A percentile compares a stretch with the other conserved stretches of the same genome.
Evolutionary conservation across 2,329 filamentous ascomycete species (phyloP).

Genomic region (Cercospora sojina): DNA sequence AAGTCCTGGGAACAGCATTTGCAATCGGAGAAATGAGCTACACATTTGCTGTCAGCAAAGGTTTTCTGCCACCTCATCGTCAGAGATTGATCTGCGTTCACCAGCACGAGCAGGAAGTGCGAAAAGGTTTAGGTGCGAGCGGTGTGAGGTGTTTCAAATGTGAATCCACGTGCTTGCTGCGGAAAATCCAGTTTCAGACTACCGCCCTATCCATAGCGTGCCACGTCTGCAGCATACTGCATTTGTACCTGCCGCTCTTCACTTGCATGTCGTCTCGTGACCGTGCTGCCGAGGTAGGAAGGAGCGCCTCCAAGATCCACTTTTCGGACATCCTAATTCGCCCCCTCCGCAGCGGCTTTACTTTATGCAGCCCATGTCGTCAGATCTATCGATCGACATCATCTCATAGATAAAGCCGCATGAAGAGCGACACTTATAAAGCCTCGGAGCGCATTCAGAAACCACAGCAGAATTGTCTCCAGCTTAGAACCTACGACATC

Average conservation of each 20-base stretch:
- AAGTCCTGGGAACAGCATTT: conserved; percentile 24
- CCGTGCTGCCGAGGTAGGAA: conserved; percentile 4
- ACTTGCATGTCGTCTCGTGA: not conserved
- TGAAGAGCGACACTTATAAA: conserved; percentile 1
- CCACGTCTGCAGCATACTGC: conserved; percentile 3
- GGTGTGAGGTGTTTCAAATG: not conserved
- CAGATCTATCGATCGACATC: conserved; percentile 12
- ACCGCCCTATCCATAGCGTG: not conserved
- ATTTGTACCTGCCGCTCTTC: conserved; percentile 1
- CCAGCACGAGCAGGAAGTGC: not conserved
- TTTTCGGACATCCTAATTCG: conserved; percentile 6
- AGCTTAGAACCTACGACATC: not conserved
- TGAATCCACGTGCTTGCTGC: not conserved
- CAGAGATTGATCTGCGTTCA: not conserved
- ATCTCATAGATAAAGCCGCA: not conserved
- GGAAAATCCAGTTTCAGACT: not conserved
- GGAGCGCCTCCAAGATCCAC: not conserved
- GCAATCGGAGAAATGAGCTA: not conserved
- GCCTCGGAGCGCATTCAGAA: not conserved
- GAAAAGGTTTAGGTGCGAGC: not conserved
- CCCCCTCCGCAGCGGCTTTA: conserved; percentile 8
- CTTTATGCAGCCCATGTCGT: conserved; percentile 20
- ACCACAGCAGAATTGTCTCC: not conserved
- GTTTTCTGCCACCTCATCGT: not conserved
- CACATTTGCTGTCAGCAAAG: not conserved